Base-by-base conservation (phyloP, 2,329 filamentous ascomycete species). In the Fusarium dlaminii region DNA sequence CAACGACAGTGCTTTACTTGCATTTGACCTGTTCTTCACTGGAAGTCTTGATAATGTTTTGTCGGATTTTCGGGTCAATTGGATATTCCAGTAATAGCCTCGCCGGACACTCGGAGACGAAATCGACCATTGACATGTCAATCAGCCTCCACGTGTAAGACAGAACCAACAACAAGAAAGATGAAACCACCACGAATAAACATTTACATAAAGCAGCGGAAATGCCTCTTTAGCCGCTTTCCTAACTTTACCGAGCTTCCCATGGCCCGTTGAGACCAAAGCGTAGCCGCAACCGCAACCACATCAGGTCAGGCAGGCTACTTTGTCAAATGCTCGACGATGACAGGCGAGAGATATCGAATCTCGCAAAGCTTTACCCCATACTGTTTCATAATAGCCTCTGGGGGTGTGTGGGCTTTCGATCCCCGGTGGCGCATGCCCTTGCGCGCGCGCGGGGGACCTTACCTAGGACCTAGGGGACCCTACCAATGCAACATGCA, bases 321-420 rank as follows among this genome's bases (percentile, higher is more conserved):
- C 45, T 52, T 59, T 48, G 14, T 24, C 37, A 46, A 74, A 66
- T 66, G 40, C 75, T 78, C 29, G 37, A 75, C 55, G 54, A 30
- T 77, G 70, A 78, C 61, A 77, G 76, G 73, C 18, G 73, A 78
- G 76, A 78, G 75, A 78, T 78, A 77, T 68, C 70, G 55, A 68
- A 67, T 68, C 36, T 74, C 36, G 46, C 49, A 68, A 67, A 42
- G 36, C 61, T 75, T 78, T 78, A 78, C 76, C 76, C 76, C 76
- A 78, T 78, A 78, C 76, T 78, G 76, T 78, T 78, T 78, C 76
- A 76, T 78, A 78, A 78, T 77, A 74, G 68, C 56, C 75, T 75
- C 56, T 49, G 43, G 49, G 63, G 68, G 55, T 63, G 62, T 63
- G 30, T 48, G 36, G 48, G 67, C 60, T 36, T 52, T 63, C 46